phyloP scores from a whole-genome alignment of 2,329 filamentous ascomycete genomes.

The Simplicillium sp. region DNA sequence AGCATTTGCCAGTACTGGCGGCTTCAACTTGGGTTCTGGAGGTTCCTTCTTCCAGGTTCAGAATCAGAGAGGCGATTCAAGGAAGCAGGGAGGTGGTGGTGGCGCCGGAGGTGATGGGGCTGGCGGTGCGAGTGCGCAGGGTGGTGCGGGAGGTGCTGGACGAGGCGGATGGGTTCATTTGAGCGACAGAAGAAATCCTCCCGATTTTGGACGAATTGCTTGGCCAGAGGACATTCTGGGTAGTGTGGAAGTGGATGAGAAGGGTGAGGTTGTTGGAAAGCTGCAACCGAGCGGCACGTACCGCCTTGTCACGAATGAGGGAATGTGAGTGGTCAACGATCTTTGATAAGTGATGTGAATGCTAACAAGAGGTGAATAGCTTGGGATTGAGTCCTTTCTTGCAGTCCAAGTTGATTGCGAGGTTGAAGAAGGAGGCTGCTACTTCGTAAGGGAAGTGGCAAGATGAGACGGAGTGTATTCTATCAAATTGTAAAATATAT shows the following conservation, averaged over 20 bases:
- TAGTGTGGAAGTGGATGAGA: constrained; percentile 52
- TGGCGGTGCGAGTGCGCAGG: constrained; percentile 48
- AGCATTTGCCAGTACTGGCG: constrained; percentile 50
- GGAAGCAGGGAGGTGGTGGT: constrained; percentile 26
- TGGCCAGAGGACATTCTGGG: constrained; percentile 63
- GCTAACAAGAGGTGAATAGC: constrained; percentile 21
- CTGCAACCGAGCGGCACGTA: constrained; percentile 54
- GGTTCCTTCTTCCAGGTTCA: constrained; percentile 40
- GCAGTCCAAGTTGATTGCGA: constrained; percentile 38
- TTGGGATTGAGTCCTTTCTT: constrained; percentile 45
- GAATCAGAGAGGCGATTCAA: constrained; percentile 20
- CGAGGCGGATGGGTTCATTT: constrained; percentile 56
- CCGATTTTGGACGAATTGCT: constrained; percentile 58
- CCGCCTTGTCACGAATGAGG: constrained; percentile 54
- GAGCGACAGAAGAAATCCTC: constrained; percentile 53
- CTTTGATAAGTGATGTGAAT: not conserved
- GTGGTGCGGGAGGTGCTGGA: constrained; percentile 51
- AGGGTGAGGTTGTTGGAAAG: constrained; percentile 47
- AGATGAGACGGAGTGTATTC: too few species aligned
- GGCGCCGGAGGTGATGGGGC: constrained; percentile 35
- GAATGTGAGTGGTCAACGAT: constrained; percentile 44
- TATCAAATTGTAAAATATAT: too few species aligned
- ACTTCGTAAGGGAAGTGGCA: too few species aligned
- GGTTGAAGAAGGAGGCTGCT: constrained; percentile 32
- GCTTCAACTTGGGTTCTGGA: constrained; percentile 40